Evolutionary conservation across 1,284 basidiomycete species (phyloP), one percentile per base, ranked within the genome.

Genomic region (Microstroma glucosiphilum): DNA sequence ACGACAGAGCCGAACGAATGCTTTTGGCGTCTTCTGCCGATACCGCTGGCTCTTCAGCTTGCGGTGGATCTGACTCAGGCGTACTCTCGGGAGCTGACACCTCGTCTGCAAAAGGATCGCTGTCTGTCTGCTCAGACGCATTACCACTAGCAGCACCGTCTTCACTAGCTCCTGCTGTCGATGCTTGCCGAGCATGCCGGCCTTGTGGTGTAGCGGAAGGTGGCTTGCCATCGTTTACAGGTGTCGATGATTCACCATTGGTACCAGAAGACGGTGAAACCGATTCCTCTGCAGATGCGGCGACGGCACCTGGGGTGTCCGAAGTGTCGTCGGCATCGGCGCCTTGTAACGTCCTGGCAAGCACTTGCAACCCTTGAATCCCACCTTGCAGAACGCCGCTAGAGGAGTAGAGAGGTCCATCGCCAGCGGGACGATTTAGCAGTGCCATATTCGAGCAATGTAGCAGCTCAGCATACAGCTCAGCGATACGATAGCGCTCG

Each of bases 401-500:
- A 0, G 54, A 57, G 12, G 74, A 75, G 57, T 79, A 79, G 56
- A 71, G 69, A 3, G 77, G 77, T 8, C 77, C 77, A 17, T 72
- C 68, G 9, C 73, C 71, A 3, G 66, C 60, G 0, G 64, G 64
- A 8, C 96, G 89, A 77, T 98, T 98, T 42, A 98, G 83, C 15
- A 97, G 85, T 1, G 89, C 88, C 94, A 99, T 97, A 77, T 97
- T 98, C 15, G 94, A 98, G 79, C 92, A 96, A 78, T 99, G 96
- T 15, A 98, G 82, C 15, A 98, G 85, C 80, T 99, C 96, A 19
- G 94, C 96, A 72, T 96, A 94, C 8, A 99, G 84, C 80, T 99
- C 96, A 78, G 92, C 90, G 75, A 98, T 91, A n/a, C 94, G 87
- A 80, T 93, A 96, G 6, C 96, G 87, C 78, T 97, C 96, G 69